Conservation (phyloP, 306 rosid species). For the Hippophae rhamnoides region DNA sequence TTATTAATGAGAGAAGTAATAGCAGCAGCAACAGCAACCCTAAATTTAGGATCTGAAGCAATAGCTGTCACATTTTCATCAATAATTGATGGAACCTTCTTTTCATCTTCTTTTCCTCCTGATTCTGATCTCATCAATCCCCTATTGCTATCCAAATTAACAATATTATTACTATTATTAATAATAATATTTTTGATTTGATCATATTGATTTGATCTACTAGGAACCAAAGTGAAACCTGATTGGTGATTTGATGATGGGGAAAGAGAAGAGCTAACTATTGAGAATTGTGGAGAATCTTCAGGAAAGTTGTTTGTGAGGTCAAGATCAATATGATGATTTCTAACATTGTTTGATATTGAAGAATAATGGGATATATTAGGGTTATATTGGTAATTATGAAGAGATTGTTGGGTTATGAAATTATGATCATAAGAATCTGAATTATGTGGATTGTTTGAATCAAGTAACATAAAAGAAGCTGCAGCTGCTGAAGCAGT, state of each 20-base stretch:
- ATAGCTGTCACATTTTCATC: slow-evolving; percentile 52
- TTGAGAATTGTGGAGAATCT: slow-evolving; percentile 12
- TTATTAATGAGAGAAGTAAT: slow-evolving; percentile 60
- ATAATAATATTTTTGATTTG: slow-evolving; percentile 9
- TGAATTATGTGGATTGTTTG: slow-evolving; percentile 27
- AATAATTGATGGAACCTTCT: slow-evolving; percentile 11
- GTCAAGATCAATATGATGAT: slow-evolving; percentile 50
- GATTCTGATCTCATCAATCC: slow-evolving; percentile 1
- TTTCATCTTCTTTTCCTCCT: slow-evolving; percentile 25
- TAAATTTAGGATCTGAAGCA: slow-evolving; percentile 85
- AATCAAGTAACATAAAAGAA: slow-evolving; percentile 60
- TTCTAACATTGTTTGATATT: slow-evolving; percentile 20
- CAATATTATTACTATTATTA: slow-evolving; percentile 8
- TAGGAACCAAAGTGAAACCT: slow-evolving; percentile 27
- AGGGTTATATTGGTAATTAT: slow-evolving; percentile 16
- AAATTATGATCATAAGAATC: slow-evolving; percentile 20
- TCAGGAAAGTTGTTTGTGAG: slow-evolving; percentile 30
- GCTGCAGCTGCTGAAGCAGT: slow-evolving; percentile 40
- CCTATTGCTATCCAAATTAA: slow-evolving; percentile 1
- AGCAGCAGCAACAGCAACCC: slow-evolving; percentile 86
- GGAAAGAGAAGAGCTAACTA: slow-evolving; percentile 19
- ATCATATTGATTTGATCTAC: slow-evolving; percentile 17
- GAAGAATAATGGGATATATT: slow-evolving; percentile 13
- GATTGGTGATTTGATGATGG: slow-evolving; percentile 13
- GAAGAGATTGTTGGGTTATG: slow-evolving; percentile 25